These are phyloP conservation scores for Cryptosporidium muris DNA, from an alignment of 169 alveolate genomes.

Conservation along the genomic window DNA sequence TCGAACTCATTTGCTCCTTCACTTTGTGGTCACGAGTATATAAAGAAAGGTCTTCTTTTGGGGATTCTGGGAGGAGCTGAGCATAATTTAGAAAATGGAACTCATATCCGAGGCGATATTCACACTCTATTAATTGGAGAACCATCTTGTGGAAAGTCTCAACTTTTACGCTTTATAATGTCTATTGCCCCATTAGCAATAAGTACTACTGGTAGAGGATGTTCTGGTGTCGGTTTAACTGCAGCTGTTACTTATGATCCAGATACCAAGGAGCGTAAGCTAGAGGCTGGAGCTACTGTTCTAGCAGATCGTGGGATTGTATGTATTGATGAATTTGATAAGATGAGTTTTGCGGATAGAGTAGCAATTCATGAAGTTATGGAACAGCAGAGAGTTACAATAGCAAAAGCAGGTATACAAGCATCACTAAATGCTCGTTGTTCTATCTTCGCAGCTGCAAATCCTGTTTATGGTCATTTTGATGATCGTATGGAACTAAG, in stretches of 20 bases:
- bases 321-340: conserved; percentile 99
- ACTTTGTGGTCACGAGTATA: conserved; percentile 94
- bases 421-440: conserved; percentile 98
- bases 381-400: conserved; percentile 98
- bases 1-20: conserved; percentile 96
- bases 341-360: conserved; percentile 97
- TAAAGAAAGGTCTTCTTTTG: conserved; percentile 92
- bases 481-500: conserved; percentile 87
- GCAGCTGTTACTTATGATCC: conserved; percentile 97
- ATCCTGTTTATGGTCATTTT: conserved; percentile 98
- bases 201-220: conserved; percentile 99
- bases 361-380: conserved; percentile 99
- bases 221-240: conserved; percentile 99
- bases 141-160: conserved; percentile 98
- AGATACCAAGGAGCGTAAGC: conserved; percentile 93
- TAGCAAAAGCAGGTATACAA: conserved; percentile 98
- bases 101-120: conserved; percentile 98
- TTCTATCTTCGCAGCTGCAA: conserved; percentile 99
- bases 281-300: conserved; percentile 99
- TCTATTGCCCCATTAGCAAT: conserved; percentile 92
- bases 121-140: conserved; percentile 97
- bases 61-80: conserved; percentile 95
- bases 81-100: conserved; percentile 87
- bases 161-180: conserved; percentile 90
- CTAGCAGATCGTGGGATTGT: conserved; percentile 97